These are phyloP conservation scores for Claviceps sp. DNA, from an alignment of 2,329 filamentous ascomycete species.

Conservation along the genomic window DNA sequence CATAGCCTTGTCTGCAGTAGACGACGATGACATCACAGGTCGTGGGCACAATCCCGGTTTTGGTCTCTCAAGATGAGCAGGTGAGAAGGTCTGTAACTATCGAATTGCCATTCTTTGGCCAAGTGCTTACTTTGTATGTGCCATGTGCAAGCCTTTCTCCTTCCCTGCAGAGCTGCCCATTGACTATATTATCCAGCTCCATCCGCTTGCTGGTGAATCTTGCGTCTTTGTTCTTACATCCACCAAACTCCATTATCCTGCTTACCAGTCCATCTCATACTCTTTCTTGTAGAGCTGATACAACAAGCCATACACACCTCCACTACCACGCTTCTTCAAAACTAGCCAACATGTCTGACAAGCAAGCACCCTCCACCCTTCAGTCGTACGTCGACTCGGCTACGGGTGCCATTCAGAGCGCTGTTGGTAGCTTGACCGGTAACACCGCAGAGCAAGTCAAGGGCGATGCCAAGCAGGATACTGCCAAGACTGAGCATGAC, in stretches of 20 bases:
- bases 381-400: conserved; percentile 66
- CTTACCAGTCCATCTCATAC: neutral
- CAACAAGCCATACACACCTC: neutral
- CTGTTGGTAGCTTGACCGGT: conserved; percentile 60
- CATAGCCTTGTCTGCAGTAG: neutral
- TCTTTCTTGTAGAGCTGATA: neutral
- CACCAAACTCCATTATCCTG: neutral
- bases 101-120: neutral
- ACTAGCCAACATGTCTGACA: conserved; percentile 15
- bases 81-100: neutral
- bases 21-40: conserved; percentile 5
- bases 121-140: neutral
- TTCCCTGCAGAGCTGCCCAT: neutral
- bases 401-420: conserved; percentile 58
- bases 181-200: conserved; percentile 1
- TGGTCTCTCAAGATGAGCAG: neutral
- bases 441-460: conserved; percentile 52
- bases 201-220: neutral
- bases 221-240: neutral
- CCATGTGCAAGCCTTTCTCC: neutral
- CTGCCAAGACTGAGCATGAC: conserved; percentile 54
- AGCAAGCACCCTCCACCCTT: conserved; percentile 50
- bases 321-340: neutral
- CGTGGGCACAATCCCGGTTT: neutral
- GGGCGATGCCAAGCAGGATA: conserved; percentile 50